Base-by-base conservation (phyloP, 2,329 filamentous ascomycete species). In the Neonectria faginata region DNA sequence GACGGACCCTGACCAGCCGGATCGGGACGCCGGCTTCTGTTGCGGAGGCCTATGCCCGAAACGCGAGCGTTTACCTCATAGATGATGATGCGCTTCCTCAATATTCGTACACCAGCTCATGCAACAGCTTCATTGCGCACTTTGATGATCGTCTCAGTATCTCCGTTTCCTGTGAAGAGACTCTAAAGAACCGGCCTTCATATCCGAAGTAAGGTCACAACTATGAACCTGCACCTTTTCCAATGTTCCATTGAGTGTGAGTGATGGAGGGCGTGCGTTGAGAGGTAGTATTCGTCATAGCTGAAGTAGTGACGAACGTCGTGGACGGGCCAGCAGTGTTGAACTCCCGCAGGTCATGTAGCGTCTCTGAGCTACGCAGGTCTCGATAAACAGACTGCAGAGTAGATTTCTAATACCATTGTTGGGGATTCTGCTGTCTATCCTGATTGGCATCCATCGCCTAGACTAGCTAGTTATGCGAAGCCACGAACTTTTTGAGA, bases 1-100 rank as follows among this genome's bases (percentile, higher is more conserved):
- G 2, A 12, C n/a, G 45, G 14, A 18, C 12, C 29, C 48, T 31
- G 10, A 27, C 48, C n/a, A n/a, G 31, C 5, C 48, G 27, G 48
- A 51, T 33, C 27, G 27, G 47, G n/a, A 18, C 9, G 14, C 48
- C 29, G 29, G 48, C 48, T n/a, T n/a, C 29, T 51, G 29, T 9
- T 18, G 29, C 48, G 29, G 48, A 51, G 48, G 48, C 48, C 48
- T 18, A 51, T 33, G 48, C 48, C 20, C 48, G 48, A 51, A n/a
- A 14, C 29, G 27, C 48, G 48, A 51, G 48, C 29, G n/a, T 20
- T 12, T 11, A 3, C 47, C 25, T 31, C 47, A 31, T 33, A 29
- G 29, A 33, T 18, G 16, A 41, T 25, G 47, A 18, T 10, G 8
- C 5, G n/a, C n/a, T 20, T 18, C 27, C 16, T 31, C 5, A n/a